A percentile compares a stretch with the other conserved stretches of the same genome.
Conservation (phyloP, 179 eudicot genomes). For the Actinidia arguta region DNA sequence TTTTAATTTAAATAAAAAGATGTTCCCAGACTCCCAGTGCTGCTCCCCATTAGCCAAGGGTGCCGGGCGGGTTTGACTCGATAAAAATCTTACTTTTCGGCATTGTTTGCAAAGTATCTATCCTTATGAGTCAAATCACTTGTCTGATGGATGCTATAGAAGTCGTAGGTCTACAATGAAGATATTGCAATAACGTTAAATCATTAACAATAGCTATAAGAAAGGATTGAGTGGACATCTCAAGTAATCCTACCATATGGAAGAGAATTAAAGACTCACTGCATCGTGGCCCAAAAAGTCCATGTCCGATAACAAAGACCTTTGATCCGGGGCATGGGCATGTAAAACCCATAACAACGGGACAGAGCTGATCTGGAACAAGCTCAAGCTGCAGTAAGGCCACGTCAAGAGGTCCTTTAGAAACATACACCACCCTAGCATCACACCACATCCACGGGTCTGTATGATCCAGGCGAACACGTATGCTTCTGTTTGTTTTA, state of each 20-base stretch:
- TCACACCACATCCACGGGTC: slow-evolving; percentile 82
- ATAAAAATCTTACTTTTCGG: too few species aligned
- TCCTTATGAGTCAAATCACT: background rate
- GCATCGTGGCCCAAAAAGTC: slow-evolving; percentile 91
- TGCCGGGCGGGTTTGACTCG: background rate
- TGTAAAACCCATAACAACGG: slow-evolving; percentile 60
- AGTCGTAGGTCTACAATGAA: background rate
- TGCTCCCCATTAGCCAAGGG: background rate
- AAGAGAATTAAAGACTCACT: slow-evolving; percentile 48
- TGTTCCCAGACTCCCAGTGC: background rate
- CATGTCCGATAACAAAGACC: slow-evolving; percentile 90
- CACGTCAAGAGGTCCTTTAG: slow-evolving; percentile 88
- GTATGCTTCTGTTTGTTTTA: slow-evolving; percentile 43
- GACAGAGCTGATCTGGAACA: slow-evolving; percentile 66
- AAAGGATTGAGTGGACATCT: background rate
- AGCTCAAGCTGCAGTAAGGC: slow-evolving; percentile 81
- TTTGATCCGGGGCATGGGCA: slow-evolving; percentile 82
- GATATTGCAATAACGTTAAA: background rate
- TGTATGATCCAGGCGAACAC: slow-evolving; percentile 73
- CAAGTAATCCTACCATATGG: background rate
- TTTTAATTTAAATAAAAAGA: background rate
- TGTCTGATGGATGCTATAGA: background rate
- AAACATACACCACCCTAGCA: slow-evolving; percentile 80
- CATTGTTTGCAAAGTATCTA: background rate
- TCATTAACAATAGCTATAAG: background rate